These are phyloP conservation scores for Skeletonema potamos DNA, from an alignment of 108 stramenopile genomes.

Conservation along the genomic window DNA sequence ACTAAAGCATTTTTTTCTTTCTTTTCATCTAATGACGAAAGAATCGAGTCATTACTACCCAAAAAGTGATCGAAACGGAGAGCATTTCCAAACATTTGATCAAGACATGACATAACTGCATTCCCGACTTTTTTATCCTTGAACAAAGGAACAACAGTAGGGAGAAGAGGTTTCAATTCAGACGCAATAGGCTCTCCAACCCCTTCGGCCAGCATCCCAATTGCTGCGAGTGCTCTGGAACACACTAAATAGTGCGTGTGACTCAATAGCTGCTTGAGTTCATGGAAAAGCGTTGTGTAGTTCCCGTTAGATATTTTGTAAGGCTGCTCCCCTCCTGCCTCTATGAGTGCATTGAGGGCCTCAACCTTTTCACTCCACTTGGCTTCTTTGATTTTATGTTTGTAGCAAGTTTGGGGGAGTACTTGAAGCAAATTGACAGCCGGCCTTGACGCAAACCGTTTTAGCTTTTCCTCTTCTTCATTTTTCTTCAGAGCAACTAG, in stretches of 20 bases:
- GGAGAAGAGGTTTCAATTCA: conserved; percentile 69
- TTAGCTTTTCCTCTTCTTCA: conserved; percentile 61
- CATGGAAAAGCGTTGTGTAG: conserved; percentile 70
- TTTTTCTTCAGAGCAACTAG: conserved; percentile 57
- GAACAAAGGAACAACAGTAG: conserved; percentile 52
- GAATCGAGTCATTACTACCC: conserved; percentile 62
- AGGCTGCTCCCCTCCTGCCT: conserved; percentile 81
- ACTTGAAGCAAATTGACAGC: conserved; percentile 72
- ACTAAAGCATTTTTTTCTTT: conserved; percentile 82
- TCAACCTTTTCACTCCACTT: conserved; percentile 90
- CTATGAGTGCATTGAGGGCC: conserved; percentile 71
- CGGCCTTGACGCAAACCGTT: conserved; percentile 59
- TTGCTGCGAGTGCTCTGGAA: conserved; percentile 67
- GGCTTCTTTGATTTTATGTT: conserved; percentile 52
- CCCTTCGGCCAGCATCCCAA: conserved; percentile 85
- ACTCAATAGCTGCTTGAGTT: conserved; percentile 67
- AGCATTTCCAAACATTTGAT: conserved; percentile 79
- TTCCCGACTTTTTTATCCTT: conserved; percentile 89
- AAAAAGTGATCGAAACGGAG: conserved; percentile 77
- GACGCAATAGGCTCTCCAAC: conserved; percentile 77
- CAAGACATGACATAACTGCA: conserved; percentile 56
- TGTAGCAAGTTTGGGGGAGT: conserved; percentile 67
- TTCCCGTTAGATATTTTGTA: conserved; percentile 79
- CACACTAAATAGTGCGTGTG: conserved; percentile 88
- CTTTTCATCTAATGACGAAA: conserved; percentile 66